Conservation (phyloP, 169 alveolate genomes). For the Besnoitia besnoiti region DNA sequence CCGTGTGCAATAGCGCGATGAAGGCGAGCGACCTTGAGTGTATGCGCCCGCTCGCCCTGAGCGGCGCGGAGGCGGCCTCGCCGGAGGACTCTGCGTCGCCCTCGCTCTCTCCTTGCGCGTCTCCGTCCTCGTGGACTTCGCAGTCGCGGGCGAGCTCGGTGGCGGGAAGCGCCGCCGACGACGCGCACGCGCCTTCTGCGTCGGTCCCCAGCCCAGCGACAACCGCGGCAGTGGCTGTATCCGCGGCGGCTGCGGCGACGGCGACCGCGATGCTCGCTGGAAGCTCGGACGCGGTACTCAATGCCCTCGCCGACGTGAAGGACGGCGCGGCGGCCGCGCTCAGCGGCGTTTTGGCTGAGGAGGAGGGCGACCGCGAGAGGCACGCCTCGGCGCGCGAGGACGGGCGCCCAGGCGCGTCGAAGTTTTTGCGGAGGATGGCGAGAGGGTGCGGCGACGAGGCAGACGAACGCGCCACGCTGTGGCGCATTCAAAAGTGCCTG, state of each 20-base stretch:
- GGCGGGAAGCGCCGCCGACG: background rate
- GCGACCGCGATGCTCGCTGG: background rate
- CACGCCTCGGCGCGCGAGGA: background rate
- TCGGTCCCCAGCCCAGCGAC: background rate
- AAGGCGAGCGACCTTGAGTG: background rate
- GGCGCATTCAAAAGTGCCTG: background rate
- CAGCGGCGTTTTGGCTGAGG: background rate
- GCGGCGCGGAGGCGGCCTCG: background rate
- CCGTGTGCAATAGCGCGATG: background rate
- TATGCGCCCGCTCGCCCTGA: background rate
- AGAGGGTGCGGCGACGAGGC: background rate
- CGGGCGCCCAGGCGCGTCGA: background rate
- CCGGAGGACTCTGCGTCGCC: background rate
- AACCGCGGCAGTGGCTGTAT: background rate
- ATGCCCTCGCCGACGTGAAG: background rate
- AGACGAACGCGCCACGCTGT: background rate
- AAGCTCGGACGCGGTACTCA: background rate
- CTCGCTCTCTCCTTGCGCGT: background rate
- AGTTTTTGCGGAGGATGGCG: background rate
- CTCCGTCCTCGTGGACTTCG: background rate
- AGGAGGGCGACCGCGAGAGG: background rate
- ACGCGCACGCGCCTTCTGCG: background rate
- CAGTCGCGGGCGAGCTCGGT: background rate
- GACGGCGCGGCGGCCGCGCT: background rate
- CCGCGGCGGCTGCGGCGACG: constrained; percentile 12